Evolutionary conservation across 148 eudicot species (phyloP), one percentile per base, ranked within the genome.

Genomic region (Rheum nobile): DNA sequence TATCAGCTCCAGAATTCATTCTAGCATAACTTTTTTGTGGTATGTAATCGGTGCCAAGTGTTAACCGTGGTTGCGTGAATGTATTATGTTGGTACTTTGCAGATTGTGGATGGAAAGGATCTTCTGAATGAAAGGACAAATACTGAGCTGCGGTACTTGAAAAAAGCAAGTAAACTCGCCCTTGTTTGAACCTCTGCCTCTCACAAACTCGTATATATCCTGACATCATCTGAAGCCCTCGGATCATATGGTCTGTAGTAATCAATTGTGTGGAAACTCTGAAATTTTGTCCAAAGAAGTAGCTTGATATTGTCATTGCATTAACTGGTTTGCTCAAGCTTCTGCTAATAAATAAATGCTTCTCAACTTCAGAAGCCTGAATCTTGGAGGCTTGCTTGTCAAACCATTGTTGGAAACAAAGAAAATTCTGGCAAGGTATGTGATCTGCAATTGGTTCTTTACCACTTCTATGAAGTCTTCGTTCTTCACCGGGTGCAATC

Each of bases 381-480:
- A 83, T 95, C 98, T 28, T 95, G 99, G 99, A 95, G 99, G 81
- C 83, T 95, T 16, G 97, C 99, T 73, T 95, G 99, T 78, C 99
- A 95, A 81, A 90, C 98, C 6, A 95, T 95, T 71, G 98, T 95
- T 52, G 98, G 98, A 54, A 86, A 95, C 54, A 92, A 92, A 84
- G 94, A 95, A 75, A 95, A 92, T 74, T 90, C 88, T 34, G 99
- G 99, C 77, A 92, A 95, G 96, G 98, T 90, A 85, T 71, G 59
- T 55, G 32, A 3, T 68, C 17, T 75, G 19, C 11, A 26, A n/a
- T 70, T 39, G 35, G 31, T 35, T 67, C 21, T 43, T 7, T 39
- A 0, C 24, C 26, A 4, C 16, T 72, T 7, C 65, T 32, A 10
- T 72, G 67, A 73, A 67, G 26, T 39, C 9, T 8, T 54, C 42